phyloP scores from a whole-genome alignment of 192 early-diverging fungal genomes.

The Backusella tuberculispora region DNA sequence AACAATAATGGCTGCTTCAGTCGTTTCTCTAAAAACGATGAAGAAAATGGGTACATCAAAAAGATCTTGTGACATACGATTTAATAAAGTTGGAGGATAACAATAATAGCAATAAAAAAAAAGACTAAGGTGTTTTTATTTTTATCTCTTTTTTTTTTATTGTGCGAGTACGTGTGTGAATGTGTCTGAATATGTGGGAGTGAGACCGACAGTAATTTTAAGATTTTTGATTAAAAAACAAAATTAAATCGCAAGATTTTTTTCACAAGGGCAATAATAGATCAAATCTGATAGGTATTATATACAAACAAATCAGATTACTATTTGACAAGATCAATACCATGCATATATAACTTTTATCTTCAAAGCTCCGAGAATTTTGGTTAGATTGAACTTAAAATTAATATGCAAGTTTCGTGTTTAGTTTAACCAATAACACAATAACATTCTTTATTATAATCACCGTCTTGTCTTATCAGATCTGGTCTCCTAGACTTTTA shows the following conservation, averaged over 20 bases:
- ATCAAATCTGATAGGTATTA: background rate
- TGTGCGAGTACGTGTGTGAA: background rate
- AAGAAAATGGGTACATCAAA: slow-evolving; percentile 76
- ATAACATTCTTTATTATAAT: background rate
- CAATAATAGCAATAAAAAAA: slow-evolving; percentile 18
- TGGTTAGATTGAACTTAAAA: background rate
- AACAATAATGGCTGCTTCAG: slow-evolving; percentile 76
- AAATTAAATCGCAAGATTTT: too few relatives aligned
- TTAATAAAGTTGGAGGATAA: slow-evolving; percentile 23
- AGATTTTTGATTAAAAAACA: too few relatives aligned
- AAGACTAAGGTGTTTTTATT: background rate
- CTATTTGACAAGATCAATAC: background rate
- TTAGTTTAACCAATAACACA: background rate
- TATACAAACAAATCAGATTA: background rate
- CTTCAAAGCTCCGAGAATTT: too few relatives aligned
- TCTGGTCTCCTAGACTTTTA: background rate
- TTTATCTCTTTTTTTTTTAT: slow-evolving; percentile 14
- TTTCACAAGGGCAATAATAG: background rate
- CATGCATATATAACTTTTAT: background rate
- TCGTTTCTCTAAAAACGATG: slow-evolving; percentile 78
- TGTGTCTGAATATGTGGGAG: background rate
- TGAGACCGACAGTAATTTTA: too few relatives aligned
- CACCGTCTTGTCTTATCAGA: background rate
- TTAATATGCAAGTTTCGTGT: background rate
- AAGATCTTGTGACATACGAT: slow-evolving; percentile 44